Percentiles rank a stretch among this genome's conserved stretches.
These are phyloP conservation scores for Saposhnikovia divaricata DNA, from an alignment of 129 eudicot species.

Conservation along the genomic window DNA sequence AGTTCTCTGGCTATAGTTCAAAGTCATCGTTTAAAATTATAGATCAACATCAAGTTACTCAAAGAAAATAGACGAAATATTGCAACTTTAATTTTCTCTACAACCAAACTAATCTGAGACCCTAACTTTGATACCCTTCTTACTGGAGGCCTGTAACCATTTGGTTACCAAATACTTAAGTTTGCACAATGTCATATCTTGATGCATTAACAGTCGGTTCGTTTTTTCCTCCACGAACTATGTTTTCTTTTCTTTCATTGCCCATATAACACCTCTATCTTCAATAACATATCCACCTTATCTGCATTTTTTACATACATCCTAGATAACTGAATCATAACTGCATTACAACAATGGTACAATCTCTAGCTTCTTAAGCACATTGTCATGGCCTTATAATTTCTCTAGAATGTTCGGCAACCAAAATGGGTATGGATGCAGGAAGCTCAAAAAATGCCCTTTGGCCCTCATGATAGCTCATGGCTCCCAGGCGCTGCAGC, in stretches of 20 bases:
- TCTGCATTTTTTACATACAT: background rate
- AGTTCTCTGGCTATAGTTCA: background rate
- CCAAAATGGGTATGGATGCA: background rate
- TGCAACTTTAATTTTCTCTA: background rate
- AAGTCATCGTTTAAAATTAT: background rate
- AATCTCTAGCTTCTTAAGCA: background rate
- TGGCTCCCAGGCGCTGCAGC: background rate
- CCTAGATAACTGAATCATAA: background rate
- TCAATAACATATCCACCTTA: background rate
- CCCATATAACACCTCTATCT: background rate
- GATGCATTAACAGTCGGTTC: background rate
- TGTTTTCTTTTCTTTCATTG: background rate
- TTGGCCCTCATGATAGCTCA: background rate
- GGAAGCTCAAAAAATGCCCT: background rate
- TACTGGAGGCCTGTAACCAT: background rate
- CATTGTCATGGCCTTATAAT: background rate
- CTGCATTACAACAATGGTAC: background rate
- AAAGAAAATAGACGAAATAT: background rate
- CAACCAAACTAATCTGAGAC: background rate
- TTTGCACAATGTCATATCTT: background rate
- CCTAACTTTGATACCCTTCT: background rate
- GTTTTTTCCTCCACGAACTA: background rate
- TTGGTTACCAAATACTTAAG: background rate
- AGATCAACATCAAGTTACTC: background rate
- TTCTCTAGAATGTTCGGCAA: background rate